Percentiles rank a stretch among this genome's conserved stretches.
These are phyloP conservation scores for Ophiostoma himal-ulmi DNA, from an alignment of 2,329 filamentous ascomycete genomes.

Conservation along the genomic window DNA sequence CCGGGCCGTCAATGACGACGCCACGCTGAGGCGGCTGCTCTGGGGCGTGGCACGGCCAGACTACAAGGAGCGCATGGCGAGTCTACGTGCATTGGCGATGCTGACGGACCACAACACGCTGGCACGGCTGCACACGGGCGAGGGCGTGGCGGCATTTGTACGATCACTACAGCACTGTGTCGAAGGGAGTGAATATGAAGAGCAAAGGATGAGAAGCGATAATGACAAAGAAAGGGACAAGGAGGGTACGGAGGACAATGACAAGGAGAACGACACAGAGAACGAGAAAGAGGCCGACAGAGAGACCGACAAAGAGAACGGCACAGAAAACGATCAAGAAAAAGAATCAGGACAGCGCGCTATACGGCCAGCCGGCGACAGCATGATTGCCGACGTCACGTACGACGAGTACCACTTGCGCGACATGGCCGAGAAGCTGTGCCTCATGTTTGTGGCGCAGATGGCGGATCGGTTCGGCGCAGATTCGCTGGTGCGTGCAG, in stretches of 20 bases:
- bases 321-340: background rate
- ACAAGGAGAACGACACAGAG: background rate
- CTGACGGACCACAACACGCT: conserved; percentile 47
- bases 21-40: conserved; percentile 47
- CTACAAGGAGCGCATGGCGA: conserved; percentile 54
- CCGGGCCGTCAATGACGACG: conserved; percentile 52
- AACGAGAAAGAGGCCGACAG: background rate
- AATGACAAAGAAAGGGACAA: background rate
- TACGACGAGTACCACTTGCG: conserved; percentile 60
- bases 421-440: conserved; percentile 56
- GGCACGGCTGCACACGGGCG: conserved; percentile 44
- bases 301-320: background rate
- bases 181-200: conserved; percentile 33
- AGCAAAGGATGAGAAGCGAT: background rate
- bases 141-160: conserved; percentile 53
- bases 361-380: conserved; percentile 32
- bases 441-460: conserved; percentile 51
- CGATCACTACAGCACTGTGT: conserved; percentile 54
- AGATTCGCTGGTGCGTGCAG: conserved; percentile 54
- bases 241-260: background rate
- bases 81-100: conserved; percentile 51
- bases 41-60: conserved; percentile 54
- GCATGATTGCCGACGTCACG: conserved; percentile 47
- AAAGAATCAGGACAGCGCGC: background rate
- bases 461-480: conserved; percentile 56